Percentiles rank a stretch among this genome's conserved stretches.
phyloP scores from a whole-genome alignment of 2,329 filamentous ascomycete genomes.

The Paecilomyces sp. region DNA sequence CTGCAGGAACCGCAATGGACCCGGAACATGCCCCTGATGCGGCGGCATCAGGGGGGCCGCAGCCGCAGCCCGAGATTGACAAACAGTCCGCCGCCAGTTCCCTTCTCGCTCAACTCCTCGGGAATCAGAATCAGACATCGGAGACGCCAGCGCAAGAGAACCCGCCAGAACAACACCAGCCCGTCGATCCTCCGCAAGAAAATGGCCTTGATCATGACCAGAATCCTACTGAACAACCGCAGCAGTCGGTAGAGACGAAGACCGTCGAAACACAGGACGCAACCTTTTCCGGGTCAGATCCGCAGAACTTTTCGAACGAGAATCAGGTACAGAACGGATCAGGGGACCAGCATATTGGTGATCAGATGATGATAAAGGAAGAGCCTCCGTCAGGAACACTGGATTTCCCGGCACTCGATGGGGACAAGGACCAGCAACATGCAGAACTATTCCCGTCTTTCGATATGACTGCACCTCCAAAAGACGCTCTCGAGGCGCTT shows the following conservation, averaged over 20 bases:
- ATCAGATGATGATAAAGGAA: not conserved
- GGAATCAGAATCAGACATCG: slow-evolving; percentile 22
- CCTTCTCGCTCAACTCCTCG: slow-evolving; percentile 34
- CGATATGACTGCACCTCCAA: slow-evolving; percentile 23
- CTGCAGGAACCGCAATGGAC: slow-evolving; percentile 20
- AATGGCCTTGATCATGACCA: slow-evolving; percentile 4
- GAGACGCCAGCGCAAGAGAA: slow-evolving; percentile 12
- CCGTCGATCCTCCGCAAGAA: slow-evolving; percentile 1
- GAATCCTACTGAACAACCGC: slow-evolving; percentile 3
- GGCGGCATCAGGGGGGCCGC: slow-evolving; percentile 15
- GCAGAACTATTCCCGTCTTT: slow-evolving; percentile 28
- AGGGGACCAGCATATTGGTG: not conserved
- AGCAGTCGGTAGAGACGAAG: not conserved
- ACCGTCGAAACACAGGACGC: not conserved
- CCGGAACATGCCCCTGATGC: slow-evolving; percentile 15
- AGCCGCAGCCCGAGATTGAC: slow-evolving; percentile 22
- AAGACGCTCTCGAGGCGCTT: slow-evolving; percentile 28
- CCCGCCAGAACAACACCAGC: slow-evolving; percentile 4
- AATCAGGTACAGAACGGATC: not conserved
- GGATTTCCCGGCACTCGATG: slow-evolving; percentile 21
- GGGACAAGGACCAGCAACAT: slow-evolving; percentile 23
- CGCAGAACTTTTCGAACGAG: not conserved
- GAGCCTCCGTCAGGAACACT: slow-evolving; percentile 6
- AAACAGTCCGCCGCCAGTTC: slow-evolving; percentile 35
- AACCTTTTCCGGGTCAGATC: not conserved